Evolutionary conservation across 768 basidiomycete genomes (phyloP).

Genomic region (Mycena albidolilacea): DNA sequence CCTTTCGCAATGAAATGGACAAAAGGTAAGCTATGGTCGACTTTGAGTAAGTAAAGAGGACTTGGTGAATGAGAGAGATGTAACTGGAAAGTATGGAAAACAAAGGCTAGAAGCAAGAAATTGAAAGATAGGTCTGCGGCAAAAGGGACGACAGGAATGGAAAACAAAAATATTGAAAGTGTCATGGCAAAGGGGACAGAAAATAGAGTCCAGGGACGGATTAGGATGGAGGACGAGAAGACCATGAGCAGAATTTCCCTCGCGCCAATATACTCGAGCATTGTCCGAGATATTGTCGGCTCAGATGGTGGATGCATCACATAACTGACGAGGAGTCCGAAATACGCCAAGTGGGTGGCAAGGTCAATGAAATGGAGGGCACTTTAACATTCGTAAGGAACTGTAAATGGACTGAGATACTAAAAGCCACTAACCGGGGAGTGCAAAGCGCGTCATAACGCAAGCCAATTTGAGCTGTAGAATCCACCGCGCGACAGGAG

Average conservation of each 20-base stretch:
- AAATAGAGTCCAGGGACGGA: conserved; percentile 49
- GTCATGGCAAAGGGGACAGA: conserved; percentile 55
- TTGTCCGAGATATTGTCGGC: conserved; percentile 44
- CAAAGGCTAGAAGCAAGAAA: conserved; percentile 57
- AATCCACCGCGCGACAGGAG: conserved; percentile 2
- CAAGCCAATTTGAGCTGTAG: conserved; percentile 32
- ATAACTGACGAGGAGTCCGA: conserved; percentile 59
- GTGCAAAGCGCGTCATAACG: conserved; percentile 58
- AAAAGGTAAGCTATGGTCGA: conserved; percentile 59
- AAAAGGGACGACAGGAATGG: conserved; percentile 59
- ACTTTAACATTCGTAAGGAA: conserved; percentile 45
- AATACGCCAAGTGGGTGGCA: conserved; percentile 53
- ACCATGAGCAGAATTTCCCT: conserved; percentile 57
- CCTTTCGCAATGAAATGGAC: conserved; percentile 58
- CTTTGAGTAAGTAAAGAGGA: conserved; percentile 60
- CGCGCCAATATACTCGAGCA: conserved; percentile 42
- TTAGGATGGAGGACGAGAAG: conserved; percentile 55
- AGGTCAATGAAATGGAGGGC: conserved; percentile 62
- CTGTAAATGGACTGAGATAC: background rate
- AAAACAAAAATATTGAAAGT: conserved; percentile 57
- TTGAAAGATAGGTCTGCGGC: conserved; percentile 58
- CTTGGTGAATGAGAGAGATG: conserved; percentile 62
- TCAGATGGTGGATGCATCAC: conserved; percentile 57
- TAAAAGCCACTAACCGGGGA: conserved; percentile 56
- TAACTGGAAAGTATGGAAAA: conserved; percentile 60